These are phyloP conservation scores for Nematodospora valgi DNA, from an alignment of 805 yeast species.

Conservation along the genomic window DNA sequence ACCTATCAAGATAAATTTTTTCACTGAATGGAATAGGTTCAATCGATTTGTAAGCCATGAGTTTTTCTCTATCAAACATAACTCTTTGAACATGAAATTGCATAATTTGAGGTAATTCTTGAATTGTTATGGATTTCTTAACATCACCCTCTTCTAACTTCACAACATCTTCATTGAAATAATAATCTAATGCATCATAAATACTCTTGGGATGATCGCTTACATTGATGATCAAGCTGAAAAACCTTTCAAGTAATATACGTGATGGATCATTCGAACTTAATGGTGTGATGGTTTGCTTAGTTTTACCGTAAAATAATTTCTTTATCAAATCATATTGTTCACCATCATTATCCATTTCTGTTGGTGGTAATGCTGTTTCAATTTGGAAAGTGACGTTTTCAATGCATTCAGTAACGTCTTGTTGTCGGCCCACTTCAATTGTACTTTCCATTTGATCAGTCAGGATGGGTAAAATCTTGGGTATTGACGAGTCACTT, in stretches of 20 bases:
- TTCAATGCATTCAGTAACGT: constrained; percentile 95
- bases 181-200: constrained; percentile 86
- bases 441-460: constrained; percentile 72
- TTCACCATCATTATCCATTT: constrained; percentile 64
- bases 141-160: constrained; percentile 70
- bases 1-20: constrained; percentile 80
- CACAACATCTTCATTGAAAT: constrained; percentile 71
- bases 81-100: constrained; percentile 95
- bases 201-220: constrained; percentile 85
- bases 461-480: constrained; percentile 39
- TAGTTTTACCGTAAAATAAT: constrained; percentile 81
- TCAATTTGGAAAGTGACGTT: constrained; percentile 90
- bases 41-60: constrained; percentile 75
- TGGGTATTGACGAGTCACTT: constrained; percentile 8
- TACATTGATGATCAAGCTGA: constrained; percentile 78
- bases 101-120: constrained; percentile 71
- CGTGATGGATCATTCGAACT: constrained; percentile 29
- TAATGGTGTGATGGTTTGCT: constrained; percentile 65
- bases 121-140: constrained; percentile 67
- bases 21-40: constrained; percentile 82
- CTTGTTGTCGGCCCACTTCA: constrained; percentile 90
- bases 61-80: constrained; percentile 71
- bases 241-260: constrained; percentile 62
- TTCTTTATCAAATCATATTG: constrained; percentile 78
- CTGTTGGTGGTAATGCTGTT: constrained; percentile 72